Evolutionary conservation across 129 eudicot species (phyloP).

Genomic region (Centella asiatica): DNA sequence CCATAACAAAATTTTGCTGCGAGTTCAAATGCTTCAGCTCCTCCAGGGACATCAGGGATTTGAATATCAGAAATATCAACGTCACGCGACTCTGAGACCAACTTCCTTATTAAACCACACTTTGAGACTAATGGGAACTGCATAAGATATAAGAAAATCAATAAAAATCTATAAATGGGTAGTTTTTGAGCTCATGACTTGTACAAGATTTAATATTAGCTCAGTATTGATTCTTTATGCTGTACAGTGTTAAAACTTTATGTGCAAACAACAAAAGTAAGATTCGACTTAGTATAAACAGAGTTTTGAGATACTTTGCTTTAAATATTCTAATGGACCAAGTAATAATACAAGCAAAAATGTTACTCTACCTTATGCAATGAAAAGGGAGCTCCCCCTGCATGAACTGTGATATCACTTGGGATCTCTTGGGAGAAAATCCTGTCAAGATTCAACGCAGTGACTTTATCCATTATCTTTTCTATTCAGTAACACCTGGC

Average conservation of each 20-base stretch:
- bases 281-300: not conserved
- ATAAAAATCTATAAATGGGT: too few species aligned
- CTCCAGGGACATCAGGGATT: slow-evolving; percentile 77
- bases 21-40: slow-evolving; percentile 75
- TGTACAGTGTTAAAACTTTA: too few species aligned
- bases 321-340: not conserved
- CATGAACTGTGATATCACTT: slow-evolving; percentile 59
- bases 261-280: not conserved
- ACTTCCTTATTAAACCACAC: slow-evolving; percentile 66
- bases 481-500: not conserved
- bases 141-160: slow-evolving; percentile 1
- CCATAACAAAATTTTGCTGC: slow-evolving; percentile 97
- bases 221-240: not conserved
- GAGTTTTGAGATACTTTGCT: not conserved
- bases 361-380: slow-evolving; percentile 68
- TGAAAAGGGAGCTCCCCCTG: slow-evolving; percentile 70
- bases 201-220: not conserved
- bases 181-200: not conserved
- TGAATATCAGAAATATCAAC: slow-evolving; percentile 33
- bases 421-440: slow-evolving; percentile 77
- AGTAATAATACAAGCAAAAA: slow-evolving; percentile 3
- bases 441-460: slow-evolving; percentile 36
- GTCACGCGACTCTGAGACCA: slow-evolving; percentile 38
- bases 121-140: slow-evolving; percentile 89
- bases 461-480: slow-evolving; percentile 3